Base-by-base conservation (phyloP, 495 filamentous ascomycete species). In the Staphylotrichum tortipilum region DNA sequence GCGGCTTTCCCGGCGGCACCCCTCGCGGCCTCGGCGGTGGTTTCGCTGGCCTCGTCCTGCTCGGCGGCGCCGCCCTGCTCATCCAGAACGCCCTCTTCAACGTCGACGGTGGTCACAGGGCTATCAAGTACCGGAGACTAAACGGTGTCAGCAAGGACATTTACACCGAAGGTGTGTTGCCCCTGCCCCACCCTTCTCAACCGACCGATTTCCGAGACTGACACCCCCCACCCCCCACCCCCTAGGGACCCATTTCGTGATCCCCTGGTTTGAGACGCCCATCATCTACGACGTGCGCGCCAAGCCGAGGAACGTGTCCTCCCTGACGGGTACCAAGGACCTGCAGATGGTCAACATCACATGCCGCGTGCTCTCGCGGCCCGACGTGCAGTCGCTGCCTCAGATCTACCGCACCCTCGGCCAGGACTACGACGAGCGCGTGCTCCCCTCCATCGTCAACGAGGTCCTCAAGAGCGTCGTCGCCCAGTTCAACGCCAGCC, bases 301-400 rank as follows among this genome's bases (percentile, higher is more conserved):
- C 19, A 95, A 94, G 72, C 92, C 92, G 58, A 83, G 94, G 60
- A 95, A 91, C 64, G 92, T 98, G 52, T 84, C 92, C 53, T 98
- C 92, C 62, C 83, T 98, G 47, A 97, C 92, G 47, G 92, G 94
- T 56, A 98, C 92, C 62, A 98, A 98, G 72, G 92, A 98, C 70
- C 73, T 98, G 66, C 92, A 98, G 78, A 98, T 98, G 92, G 92
- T 98, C 66, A 98, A 98, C 78, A 98, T 98, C 68, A 98, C 94
- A 62, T 98, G 92, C 73, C 94, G 92, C 89, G 92, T 98, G 42
- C 88, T 98, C 47, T 95, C 89, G 37, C 78, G 87, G 63, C 92
- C 92, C 51, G 81, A 85, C 31, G 74, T 97, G 58, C 80, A 87
- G 47, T 86, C 90, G 26, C 82, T 98, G 24, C 92, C 92, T 5